Conservation (phyloP, 1,284 basidiomycete genomes). For the Melampsora abietis-canadensis region DNA sequence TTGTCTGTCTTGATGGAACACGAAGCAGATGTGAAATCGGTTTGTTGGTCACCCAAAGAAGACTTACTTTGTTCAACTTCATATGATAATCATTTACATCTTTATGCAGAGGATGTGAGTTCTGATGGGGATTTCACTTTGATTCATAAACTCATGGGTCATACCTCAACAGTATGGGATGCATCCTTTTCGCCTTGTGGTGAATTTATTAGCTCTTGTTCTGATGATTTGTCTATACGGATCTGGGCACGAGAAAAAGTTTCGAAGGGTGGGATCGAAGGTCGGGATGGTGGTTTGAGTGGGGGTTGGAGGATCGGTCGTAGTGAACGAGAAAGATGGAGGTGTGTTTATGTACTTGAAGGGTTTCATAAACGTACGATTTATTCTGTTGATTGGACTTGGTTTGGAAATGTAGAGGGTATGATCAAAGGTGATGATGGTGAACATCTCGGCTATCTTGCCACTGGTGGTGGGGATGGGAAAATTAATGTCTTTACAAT, state of each 20-base stretch:
- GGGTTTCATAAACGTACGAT: slow-evolving; percentile 66
- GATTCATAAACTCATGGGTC: slow-evolving; percentile 59
- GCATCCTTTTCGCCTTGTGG: slow-evolving; percentile 75
- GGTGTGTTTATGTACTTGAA: slow-evolving; percentile 50
- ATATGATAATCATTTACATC: slow-evolving; percentile 93
- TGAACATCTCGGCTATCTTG: slow-evolving; percentile 65
- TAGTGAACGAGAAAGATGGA: slow-evolving; percentile 54
- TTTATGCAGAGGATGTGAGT: slow-evolving; percentile 87
- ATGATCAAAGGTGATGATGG: slow-evolving; percentile 28
- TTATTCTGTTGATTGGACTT: slow-evolving; percentile 74
- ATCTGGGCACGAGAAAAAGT: slow-evolving; percentile 57
- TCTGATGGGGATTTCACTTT: slow-evolving; percentile 89
- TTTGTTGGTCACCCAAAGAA: slow-evolving; percentile 91
- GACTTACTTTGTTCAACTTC: slow-evolving; percentile 95
- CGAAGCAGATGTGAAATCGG: slow-evolving; percentile 89
- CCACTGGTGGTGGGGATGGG: slow-evolving; percentile 73
- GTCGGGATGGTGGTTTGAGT: slow-evolving; percentile 47
- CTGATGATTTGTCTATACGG: slow-evolving; percentile 69
- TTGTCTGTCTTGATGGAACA: slow-evolving; percentile 96
- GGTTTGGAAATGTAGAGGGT: not conserved
- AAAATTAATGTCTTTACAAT: slow-evolving; percentile 70
- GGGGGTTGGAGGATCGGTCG: slow-evolving; percentile 49
- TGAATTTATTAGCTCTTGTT: slow-evolving; percentile 73
- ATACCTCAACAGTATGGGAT: slow-evolving; percentile 77
- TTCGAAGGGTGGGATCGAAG: slow-evolving; percentile 39